Base-by-base conservation (phyloP, 352 stramenopile genomes). In the Pythium rhizo-oryzae region DNA sequence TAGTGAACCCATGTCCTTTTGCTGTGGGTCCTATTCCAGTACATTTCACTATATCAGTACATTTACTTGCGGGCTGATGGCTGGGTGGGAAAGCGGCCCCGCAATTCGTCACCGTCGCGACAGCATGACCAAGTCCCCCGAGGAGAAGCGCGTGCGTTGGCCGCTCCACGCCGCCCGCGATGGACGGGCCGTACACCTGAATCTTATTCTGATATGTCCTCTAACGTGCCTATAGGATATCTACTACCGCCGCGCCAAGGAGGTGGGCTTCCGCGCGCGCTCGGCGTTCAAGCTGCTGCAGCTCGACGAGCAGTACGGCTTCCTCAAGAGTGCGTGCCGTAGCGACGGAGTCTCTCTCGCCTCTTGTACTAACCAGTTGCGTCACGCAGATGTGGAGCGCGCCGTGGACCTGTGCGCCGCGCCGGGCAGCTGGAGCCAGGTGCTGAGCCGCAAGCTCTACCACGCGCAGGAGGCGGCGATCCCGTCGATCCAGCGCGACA, bases 251-350 rank as follows among this genome's bases (percentile, higher is more conserved):
- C 93, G 92, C 62, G 92, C 92, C 24, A 98, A 97, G 75, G 87
- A 97, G 65, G 84, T 96, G 44, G 97, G 97, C 28, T 99, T 98
- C 78, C 85, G 98, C 67, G 98, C 98, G 37, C 89, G 98, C 44
- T 99, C 94, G 39, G 98, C 98, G 6, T 99, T 99, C 83, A 99
- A 99, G 71, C 78, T 99, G 21, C 72, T 99, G 13, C 98, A 99
- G 71, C 80, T 99, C 15, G 97, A 99, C 77, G 97, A 99, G 61
- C 93, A 99, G 74, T 99, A 99, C 77, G 80, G 96, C 62, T 84
- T 99, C 25, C 95, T 99, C 73, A 78, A 87, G 18, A 67, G 68
- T 82, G 50, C 55, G 47, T n/a, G n/a, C n/a, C n/a, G n/a, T n/a
- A n/a, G n/a, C n/a, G n/a, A n/a, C n/a, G n/a, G n/a, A n/a, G n/a